Evolutionary conservation across 352 stramenopile species (phyloP), one percentile per base, ranked within the genome.

Genomic region (Lagenidium giganteum): DNA sequence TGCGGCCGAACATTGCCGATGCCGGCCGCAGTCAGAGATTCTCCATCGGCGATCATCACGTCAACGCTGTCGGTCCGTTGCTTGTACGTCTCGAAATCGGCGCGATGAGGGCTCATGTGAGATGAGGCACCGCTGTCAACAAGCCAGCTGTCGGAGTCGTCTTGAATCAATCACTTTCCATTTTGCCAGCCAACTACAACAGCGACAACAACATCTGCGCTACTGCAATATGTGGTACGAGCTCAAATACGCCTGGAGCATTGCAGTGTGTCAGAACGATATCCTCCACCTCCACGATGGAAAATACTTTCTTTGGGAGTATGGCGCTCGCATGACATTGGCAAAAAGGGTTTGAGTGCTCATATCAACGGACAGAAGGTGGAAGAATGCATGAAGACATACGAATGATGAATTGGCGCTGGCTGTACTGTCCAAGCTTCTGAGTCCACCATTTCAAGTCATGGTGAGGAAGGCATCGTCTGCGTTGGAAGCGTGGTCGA

Each of bases 291-390:
- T n/a, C n/a, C n/a, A n/a, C n/a, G n/a, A n/a, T n/a, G n/a, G n/a
- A n/a, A 44, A 23, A 13, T 52, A 44, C 32, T 52, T 44, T 28
- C 38, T 36, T 23, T 52, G 44, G 44, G 33, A 16, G 30, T 52
- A 36, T 33, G 32, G 21, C 20, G 44, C 35, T 31, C 14, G 14
- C 14, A 52, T 52, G 44, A 25, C 14, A 1, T 17, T 42, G 20
- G 44, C 32, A 6, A 31, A 36, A 44, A 52, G 32, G 32, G 31
- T 2, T 22, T 44, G 13, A 31, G 29, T 20, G 4, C 12, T 12
- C 32, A 42, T 24, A 34, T 52, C 12, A 14, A 34, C 26, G 14
- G 34, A 34, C 27, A 7, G 25, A 22, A 8, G 26, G 24, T 12
- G 33, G 44, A 33, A 31, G 17, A 34, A 13, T 16, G 7, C n/a